Evolutionary conservation across 768 basidiomycete genomes (phyloP).

Genomic region (Dioszegia crocea): DNA sequence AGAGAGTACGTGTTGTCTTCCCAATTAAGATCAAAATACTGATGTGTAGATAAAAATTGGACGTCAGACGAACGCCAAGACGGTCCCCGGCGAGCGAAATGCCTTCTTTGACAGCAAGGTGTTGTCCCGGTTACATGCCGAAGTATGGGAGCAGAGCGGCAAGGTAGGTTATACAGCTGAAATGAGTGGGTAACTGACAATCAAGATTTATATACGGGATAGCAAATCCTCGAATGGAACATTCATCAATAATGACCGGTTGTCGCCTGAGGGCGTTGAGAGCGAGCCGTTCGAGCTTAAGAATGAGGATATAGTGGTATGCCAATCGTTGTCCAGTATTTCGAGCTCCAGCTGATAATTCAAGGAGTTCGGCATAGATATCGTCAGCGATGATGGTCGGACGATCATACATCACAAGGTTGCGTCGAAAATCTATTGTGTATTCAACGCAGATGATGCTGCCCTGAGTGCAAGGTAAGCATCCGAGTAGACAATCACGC

Average conservation of each 20-base stretch:
- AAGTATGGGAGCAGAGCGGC: slow-evolving; percentile 87
- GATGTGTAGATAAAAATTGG: slow-evolving; percentile 65
- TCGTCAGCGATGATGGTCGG: slow-evolving; percentile 96
- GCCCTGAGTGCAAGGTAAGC: slow-evolving; percentile 40
- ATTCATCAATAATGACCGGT: slow-evolving; percentile 92
- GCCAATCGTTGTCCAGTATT: too few species aligned
- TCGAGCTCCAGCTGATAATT: too few species aligned
- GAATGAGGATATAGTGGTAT: slow-evolving; percentile 89
- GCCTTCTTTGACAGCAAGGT: slow-evolving; percentile 97
- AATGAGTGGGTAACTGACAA: background rate
- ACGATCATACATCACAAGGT: slow-evolving; percentile 98
- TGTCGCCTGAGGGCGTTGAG: slow-evolving; percentile 82
- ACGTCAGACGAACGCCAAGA: slow-evolving; percentile 91
- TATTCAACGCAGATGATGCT: slow-evolving; percentile 80
- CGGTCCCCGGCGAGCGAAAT: slow-evolving; percentile 80
- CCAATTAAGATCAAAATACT: slow-evolving; percentile 47
- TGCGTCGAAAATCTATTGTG: slow-evolving; percentile 84
- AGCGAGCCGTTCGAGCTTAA: slow-evolving; percentile 91
- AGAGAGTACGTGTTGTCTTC: slow-evolving; percentile 17
- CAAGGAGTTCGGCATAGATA: slow-evolving; percentile 98
- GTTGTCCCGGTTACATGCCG: slow-evolving; percentile 87
- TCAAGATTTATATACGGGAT: slow-evolving; percentile 93
- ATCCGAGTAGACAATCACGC: background rate
- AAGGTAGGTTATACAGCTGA: slow-evolving; percentile 58
- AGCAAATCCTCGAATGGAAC: slow-evolving; percentile 98